These are phyloP conservation scores for Schwanniomyces polymorphus DNA, from an alignment of 805 yeast genomes.

Conservation along the genomic window DNA sequence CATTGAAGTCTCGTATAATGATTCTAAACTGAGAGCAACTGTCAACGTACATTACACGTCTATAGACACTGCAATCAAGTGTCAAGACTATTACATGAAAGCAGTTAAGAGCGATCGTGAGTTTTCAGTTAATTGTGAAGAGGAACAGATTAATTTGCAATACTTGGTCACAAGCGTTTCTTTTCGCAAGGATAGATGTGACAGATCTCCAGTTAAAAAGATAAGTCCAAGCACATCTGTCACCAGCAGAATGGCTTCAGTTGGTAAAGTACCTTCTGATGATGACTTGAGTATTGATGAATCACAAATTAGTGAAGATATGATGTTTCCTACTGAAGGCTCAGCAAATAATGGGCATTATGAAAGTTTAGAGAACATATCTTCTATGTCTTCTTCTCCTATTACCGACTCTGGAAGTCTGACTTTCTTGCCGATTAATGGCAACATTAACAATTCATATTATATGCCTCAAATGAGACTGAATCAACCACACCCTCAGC, in stretches of 20 bases:
- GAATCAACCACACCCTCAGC: background rate
- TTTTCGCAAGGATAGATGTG: slow-evolving; percentile 41
- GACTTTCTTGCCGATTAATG: slow-evolving; percentile 2
- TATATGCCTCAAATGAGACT: slow-evolving; percentile 2
- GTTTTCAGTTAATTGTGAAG: slow-evolving; percentile 13
- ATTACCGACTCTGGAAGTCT: slow-evolving; percentile 7
- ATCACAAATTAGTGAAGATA: background rate
- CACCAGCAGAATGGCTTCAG: background rate
- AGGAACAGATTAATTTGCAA: slow-evolving; percentile 7
- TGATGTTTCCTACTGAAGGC: background rate
- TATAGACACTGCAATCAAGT: slow-evolving; percentile 46
- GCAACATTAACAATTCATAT: slow-evolving; percentile 2
- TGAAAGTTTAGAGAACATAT: slow-evolving; percentile 1
- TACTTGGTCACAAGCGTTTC: slow-evolving; percentile 15
- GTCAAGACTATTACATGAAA: slow-evolving; percentile 33
- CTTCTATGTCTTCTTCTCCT: slow-evolving; percentile 6
- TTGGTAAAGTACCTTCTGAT: background rate
- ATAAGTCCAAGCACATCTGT: slow-evolving; percentile 4
- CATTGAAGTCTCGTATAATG: slow-evolving; percentile 18
- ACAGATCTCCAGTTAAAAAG: slow-evolving; percentile 19
- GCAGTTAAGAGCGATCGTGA: slow-evolving; percentile 21
- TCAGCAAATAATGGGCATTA: slow-evolving; percentile 3
- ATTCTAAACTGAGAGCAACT: slow-evolving; percentile 3
- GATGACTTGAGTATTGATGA: background rate
- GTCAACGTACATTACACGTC: slow-evolving; percentile 40